phyloP scores from a whole-genome alignment of 1,139 yeast species.

The Blastobotrys persicus region DNA sequence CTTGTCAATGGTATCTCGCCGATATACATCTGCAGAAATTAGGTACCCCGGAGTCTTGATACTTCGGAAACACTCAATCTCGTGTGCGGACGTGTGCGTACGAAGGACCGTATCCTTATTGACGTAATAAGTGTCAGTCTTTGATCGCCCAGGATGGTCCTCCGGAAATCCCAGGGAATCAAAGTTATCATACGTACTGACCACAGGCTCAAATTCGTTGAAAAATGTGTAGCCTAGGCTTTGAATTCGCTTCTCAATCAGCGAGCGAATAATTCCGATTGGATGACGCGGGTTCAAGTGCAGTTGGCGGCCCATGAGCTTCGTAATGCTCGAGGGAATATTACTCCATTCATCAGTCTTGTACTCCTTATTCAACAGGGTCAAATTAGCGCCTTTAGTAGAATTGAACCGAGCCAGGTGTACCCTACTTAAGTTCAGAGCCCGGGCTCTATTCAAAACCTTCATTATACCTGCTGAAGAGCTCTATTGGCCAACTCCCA shows the following conservation, averaged over 20 bases:
- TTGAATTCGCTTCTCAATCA: slow-evolving; percentile 66
- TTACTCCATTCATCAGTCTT: slow-evolving; percentile 80
- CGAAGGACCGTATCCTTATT: slow-evolving; percentile 69
- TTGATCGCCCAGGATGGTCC: slow-evolving; percentile 92
- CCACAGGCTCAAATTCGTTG: slow-evolving; percentile 80
- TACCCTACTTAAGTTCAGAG: neutral
- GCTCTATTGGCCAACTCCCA: neutral
- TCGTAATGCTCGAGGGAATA: slow-evolving; percentile 70
- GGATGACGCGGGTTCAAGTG: slow-evolving; percentile 81
- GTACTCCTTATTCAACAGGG: slow-evolving; percentile 52
- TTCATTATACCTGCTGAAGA: too few species aligned
- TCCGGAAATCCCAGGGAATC: slow-evolving; percentile 87
- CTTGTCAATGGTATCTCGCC: slow-evolving; percentile 92
- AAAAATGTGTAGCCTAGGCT: slow-evolving; percentile 75
- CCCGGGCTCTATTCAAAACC: neutral
- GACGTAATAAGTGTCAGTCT: slow-evolving; percentile 88
- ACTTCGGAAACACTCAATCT: slow-evolving; percentile 70
- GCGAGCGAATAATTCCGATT: slow-evolving; percentile 73
- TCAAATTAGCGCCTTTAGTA: slow-evolving; percentile 5
- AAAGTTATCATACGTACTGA: slow-evolving; percentile 77
- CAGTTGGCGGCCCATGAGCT: slow-evolving; percentile 66
- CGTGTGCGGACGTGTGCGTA: slow-evolving; percentile 98
- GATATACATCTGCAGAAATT: slow-evolving; percentile 92
- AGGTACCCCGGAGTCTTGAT: slow-evolving; percentile 81
- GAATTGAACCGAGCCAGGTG: slow-evolving; percentile 1